Evolutionary conservation across 805 yeast species (phyloP).

Genomic region (Wickerhamomyces alni): DNA sequence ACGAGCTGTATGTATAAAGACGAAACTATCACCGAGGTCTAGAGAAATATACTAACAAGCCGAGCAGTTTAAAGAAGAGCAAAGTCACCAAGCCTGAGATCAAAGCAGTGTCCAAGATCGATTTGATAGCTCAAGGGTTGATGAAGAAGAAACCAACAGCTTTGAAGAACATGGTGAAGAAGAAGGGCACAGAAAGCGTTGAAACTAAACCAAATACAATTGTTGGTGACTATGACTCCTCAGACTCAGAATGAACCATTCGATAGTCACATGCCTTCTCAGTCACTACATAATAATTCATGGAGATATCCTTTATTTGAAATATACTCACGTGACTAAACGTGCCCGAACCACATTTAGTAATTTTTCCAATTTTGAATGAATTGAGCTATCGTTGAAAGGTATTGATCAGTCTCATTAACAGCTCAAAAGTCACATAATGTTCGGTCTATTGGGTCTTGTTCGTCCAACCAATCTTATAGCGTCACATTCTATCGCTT

Average conservation of each 20-base stretch:
- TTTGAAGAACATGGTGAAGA: background rate
- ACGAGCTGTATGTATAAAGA: slow-evolving; percentile 14
- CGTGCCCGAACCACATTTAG: no score
- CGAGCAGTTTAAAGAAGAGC: slow-evolving; percentile 4
- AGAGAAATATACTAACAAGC: slow-evolving; percentile 5
- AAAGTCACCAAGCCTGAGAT: background rate
- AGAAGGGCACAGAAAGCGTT: background rate
- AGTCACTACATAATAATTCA: no score
- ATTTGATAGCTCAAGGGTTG: background rate
- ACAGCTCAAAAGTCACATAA: background rate
- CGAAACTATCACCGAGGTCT: background rate
- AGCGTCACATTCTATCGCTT: background rate
- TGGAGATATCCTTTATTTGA: no score
- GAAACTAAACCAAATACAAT: background rate
- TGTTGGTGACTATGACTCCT: background rate
- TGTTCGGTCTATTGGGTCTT: background rate
- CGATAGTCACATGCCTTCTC: no score
- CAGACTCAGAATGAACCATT: background rate
- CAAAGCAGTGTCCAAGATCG: background rate
- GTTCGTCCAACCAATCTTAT: slow-evolving; percentile 1
- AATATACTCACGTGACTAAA: no score
- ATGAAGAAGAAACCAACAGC: background rate
- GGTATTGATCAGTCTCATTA: background rate
- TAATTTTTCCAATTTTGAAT: no score
- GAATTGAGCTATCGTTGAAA: background rate